Evolutionary conservation across 176 grass and related monocot species (phyloP), one percentile per base, ranked within the genome.

Genomic region (Aegilops umbellulata): DNA sequence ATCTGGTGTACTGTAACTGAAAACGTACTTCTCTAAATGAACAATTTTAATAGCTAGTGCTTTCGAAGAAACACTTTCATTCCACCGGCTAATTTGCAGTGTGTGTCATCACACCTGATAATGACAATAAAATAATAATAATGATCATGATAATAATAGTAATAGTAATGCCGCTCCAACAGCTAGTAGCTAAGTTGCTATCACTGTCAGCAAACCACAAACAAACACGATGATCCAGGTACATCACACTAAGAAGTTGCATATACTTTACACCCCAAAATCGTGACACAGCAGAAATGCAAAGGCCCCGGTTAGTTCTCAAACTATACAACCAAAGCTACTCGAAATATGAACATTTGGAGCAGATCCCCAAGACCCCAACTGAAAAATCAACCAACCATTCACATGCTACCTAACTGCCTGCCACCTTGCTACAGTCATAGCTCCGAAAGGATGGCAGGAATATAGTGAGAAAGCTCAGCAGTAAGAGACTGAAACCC

Each of bases 401-500:
- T 88, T 87, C 82, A 91, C 82, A 91, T 44, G 53, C 77, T 88
- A 91, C 77, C 82, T 85, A 85, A 69, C 63, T 88, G 78, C 82
- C 63, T 88, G 78, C 82, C 82, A 70, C 63, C 20, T 88, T 88
- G 82, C 82, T 84, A 91, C 70, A 63, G 63, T 93, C 85, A 97
- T 63, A 99, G 88, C 85, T 99, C 97, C 0, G 94, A 99, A 69
- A 99, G 97, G 82, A 99, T 99, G 31, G 97, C 97, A 31, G 97
- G 97, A 74, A 99, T 99, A 75, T 99, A 99, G 76, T 93, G 97
- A 39, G 97, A 99, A 62, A 99, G 90, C 90, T 99, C 97, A 32
- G 97, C 97, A 3, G 97, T 99, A 47, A 99, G 94, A 80, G 97
- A 94, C 67, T 99, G 97, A 87, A 99, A 99, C 34, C 97, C 97